Conservation (phyloP, 345 rosid species). For the Corymbia maculata region DNA sequence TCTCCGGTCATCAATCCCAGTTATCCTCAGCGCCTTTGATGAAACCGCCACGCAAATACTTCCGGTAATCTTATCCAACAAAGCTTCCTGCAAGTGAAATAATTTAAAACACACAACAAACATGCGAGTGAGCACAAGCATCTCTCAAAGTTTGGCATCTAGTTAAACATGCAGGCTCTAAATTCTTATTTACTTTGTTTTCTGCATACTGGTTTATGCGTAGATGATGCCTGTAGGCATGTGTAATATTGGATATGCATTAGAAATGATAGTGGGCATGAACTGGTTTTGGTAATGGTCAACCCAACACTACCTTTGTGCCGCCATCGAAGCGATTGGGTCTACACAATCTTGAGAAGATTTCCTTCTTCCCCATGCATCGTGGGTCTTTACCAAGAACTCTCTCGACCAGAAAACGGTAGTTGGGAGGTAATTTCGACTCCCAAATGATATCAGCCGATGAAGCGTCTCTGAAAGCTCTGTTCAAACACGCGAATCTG, state of each 20-base stretch:
- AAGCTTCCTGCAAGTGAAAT: constrained; percentile 3
- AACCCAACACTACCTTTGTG: constrained; percentile 14
- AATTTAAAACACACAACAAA: neutral
- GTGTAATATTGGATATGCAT: neutral
- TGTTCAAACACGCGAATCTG: constrained; percentile 11
- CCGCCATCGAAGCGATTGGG: constrained; percentile 17
- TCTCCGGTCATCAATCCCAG: constrained; percentile 72
- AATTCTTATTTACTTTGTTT: neutral
- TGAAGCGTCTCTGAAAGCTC: constrained; percentile 21
- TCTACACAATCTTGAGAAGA: constrained; percentile 14
- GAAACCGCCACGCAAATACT: constrained; percentile 55
- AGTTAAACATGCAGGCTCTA: neutral
- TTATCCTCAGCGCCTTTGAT: constrained; percentile 48
- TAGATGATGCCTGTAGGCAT: neutral
- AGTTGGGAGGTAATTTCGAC: constrained; percentile 24
- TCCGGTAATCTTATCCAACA: constrained; percentile 45
- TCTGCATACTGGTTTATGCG: neutral
- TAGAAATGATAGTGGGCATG: neutral
- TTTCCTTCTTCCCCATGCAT: constrained; percentile 12
- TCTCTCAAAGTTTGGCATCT: neutral
- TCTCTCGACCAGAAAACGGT: neutral
- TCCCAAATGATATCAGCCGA: constrained; percentile 26
- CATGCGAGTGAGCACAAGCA: neutral
- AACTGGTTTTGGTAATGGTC: neutral
- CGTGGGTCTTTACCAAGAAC: neutral